Base-by-base conservation (phyloP, 2,329 filamentous ascomycete genomes). In the Cladosporium sp. region DNA sequence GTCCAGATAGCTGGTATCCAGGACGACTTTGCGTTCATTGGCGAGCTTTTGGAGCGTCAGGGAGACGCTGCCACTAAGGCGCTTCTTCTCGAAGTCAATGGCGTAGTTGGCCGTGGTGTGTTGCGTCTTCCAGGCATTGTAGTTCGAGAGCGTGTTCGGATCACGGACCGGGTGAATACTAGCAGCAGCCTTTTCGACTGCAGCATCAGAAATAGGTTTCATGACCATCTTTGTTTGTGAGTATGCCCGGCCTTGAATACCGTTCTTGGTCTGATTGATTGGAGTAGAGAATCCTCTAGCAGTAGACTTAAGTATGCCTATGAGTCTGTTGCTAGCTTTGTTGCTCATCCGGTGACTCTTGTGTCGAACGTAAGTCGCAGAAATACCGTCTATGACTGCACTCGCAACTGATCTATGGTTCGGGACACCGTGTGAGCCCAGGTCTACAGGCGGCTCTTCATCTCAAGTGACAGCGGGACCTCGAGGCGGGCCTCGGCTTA, bases 71-170 rank as follows among this genome's bases (percentile, higher is more conserved):
- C 94, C 94, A 61, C 82, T 83, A 63, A 97, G 82, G 57, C 84
- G 82, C 78, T 91, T 89, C 70, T 85, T 81, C 61, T 88, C 84
- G 73, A 97, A 99, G 69, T 96, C 86, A 67, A 97, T 87, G 66
- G 86, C 85, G 69, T 97, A 85, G 73, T 89, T 86, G 59, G 90
- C 89, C 19, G 84, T 87, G 19, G 91, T 94, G 77, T 97, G 92
- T 72, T 83, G 86, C 17, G 90, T 96, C 61, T 84, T 81, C 86
- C 91, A 97, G 58, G 88, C 86, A 74, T 90, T 86, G 76, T 97
- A 97, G 79, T 97, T 97, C 71, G 90, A 89, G 60, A 94, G 78
- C 25, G 94, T 97, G 74, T 92, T 95, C 55, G 92, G 92, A 76
- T 97, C 93, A 62, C 72, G 62, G 8, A 65, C 69, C 38, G 67